These are phyloP conservation scores for Moesziomyces parantarcticus DNA, from an alignment of 1,284 basidiomycete genomes.

Conservation along the genomic window DNA sequence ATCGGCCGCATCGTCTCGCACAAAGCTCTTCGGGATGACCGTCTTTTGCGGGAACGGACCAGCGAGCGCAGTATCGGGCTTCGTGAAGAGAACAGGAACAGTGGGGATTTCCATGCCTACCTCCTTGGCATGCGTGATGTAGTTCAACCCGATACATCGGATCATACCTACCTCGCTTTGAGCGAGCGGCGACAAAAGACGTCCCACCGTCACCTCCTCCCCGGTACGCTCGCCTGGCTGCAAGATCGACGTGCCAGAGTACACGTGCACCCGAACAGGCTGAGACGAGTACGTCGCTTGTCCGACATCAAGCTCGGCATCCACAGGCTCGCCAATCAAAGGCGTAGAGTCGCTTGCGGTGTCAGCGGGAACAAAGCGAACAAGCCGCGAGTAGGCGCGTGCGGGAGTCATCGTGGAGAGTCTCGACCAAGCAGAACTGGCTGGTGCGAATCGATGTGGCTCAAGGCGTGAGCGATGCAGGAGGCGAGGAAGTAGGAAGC, in stretches of 20 bases:
- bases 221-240: conserved; percentile 75
- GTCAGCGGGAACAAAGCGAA: conserved; percentile 83
- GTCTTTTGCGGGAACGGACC: conserved; percentile 75
- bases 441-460: too few relatives aligned
- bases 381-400: conserved; percentile 73
- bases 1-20: conserved; percentile 80
- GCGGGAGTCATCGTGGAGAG: not conserved
- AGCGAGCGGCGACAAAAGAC: conserved; percentile 78
- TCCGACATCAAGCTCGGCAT: conserved; percentile 76
- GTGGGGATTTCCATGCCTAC: conserved; percentile 67
- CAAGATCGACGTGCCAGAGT: conserved; percentile 75
- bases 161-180: conserved; percentile 72
- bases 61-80: conserved; percentile 78
- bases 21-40: conserved; percentile 73
- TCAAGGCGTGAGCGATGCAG: too few relatives aligned
- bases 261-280: conserved; percentile 76
- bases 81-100: conserved; percentile 81
- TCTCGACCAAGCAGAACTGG: too few relatives aligned
- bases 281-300: conserved; percentile 69
- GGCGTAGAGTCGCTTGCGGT: conserved; percentile 71
- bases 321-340: conserved; percentile 81
- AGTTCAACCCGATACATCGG: conserved; percentile 82
- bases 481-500: too few relatives aligned
- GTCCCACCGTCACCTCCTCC: conserved; percentile 76
- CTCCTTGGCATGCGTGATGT: conserved; percentile 78